Evolutionary conservation across 2,329 filamentous ascomycete genomes (phyloP), one percentile per base, ranked within the genome.

Genomic region (Aspergillus sp.): DNA sequence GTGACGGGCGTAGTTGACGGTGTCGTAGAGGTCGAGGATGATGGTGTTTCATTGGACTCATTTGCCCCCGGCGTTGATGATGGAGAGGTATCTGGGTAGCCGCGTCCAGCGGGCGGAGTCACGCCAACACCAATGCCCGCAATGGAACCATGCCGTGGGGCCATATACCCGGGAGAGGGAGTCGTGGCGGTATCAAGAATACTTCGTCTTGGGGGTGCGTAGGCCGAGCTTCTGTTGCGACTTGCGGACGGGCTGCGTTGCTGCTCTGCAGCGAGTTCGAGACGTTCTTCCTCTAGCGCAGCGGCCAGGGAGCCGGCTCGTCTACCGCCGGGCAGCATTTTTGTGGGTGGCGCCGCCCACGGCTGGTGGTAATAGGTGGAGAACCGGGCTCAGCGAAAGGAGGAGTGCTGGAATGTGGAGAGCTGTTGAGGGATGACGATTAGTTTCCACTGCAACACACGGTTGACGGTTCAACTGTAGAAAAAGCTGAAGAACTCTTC

Each of bases 241-340:
- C 62, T 38, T 9, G 43, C 22, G 64, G 65, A 59, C 64, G 72
- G 49, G 83, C 84, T 74, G 90, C 88, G 47, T 31, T 51, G 54
- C 92, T 81, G 54, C 92, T 81, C 64, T 92, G 80, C 67, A 92
- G 81, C 45, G 93, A 62, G 88, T 77, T 92, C 90, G 65, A 84
- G 83, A 64, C 90, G 85, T 81, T 94, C 91, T 80, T 92, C 89
- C 73, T 93, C 91, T 65, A 93, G 82, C 67, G 89, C 86, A 53
- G 89, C 86, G 78, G 92, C 91, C 71, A 93, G 86, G 55, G 71
- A 71, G 63, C 72, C 74, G 49, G 64, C 67, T 58, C 63, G 64
- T 48, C 62, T 66, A 59, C 68, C 62, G 65, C 69, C 68, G 63
- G 65, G 65, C 61, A 68, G 67, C 70, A 74, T 74, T 62, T 57